Evolutionary conservation across 495 filamentous ascomycete species (phyloP).

Genomic region (Penicillium manginii): DNA sequence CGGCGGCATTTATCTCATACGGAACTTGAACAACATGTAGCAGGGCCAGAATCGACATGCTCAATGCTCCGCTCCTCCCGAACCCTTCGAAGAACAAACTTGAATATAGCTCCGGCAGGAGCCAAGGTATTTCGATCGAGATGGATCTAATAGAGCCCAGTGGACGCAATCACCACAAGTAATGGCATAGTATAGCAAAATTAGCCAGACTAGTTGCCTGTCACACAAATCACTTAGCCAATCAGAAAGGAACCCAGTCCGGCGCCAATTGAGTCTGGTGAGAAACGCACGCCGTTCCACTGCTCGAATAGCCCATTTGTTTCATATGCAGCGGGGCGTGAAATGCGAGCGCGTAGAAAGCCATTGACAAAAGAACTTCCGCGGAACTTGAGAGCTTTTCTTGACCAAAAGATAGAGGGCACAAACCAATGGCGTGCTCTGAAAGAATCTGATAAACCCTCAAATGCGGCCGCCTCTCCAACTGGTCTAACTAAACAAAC

Average conservation of each 20-base stretch:
- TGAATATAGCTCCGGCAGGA: constrained; percentile 16
- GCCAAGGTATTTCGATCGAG: constrained; percentile 5
- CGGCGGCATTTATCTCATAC: constrained; percentile 17
- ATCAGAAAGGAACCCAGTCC: constrained; percentile 18
- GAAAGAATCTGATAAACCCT: too few species aligned
- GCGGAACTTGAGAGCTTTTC: too few species aligned
- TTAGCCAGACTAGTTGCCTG: constrained; percentile 8
- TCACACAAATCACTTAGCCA: constrained; percentile 15
- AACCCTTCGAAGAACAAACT: constrained; percentile 19
- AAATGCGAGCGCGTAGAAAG: constrained; percentile 16
- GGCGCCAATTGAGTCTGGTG: constrained; percentile 18
- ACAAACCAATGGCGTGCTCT: too few species aligned
- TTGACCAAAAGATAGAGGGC: too few species aligned
- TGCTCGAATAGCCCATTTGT: constrained; percentile 16
- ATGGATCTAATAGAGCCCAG: constrained; percentile 14
- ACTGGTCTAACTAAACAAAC: too few species aligned
- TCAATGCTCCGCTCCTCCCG: constrained; percentile 17
- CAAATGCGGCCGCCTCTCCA: too few species aligned
- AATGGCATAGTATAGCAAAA: constrained; percentile 14
- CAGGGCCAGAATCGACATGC: constrained; percentile 18
- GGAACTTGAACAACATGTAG: constrained; percentile 20
- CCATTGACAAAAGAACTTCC: constrained; percentile 10
- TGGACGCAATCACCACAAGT: constrained; percentile 7
- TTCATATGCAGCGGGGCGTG: constrained; percentile 23
- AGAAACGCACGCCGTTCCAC: constrained; percentile 13